Evolutionary conservation across 192 early-diverging fungal genomes (phyloP).

Genomic region (Backusella sp.): DNA sequence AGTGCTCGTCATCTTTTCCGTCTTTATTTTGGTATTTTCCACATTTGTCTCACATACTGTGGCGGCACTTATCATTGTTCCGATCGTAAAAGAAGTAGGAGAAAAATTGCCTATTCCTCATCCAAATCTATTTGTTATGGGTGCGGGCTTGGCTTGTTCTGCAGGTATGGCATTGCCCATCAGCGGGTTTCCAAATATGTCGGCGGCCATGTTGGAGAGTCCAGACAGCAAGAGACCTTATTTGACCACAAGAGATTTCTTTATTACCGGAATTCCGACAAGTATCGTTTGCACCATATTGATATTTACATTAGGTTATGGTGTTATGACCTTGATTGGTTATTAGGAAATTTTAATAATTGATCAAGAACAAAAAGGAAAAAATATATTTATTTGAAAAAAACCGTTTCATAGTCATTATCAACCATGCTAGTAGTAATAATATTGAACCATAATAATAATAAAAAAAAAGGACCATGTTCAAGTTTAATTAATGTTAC

Average conservation of each 20-base stretch:
- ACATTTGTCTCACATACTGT: slow-evolving; percentile 77
- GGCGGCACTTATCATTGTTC: slow-evolving; percentile 74
- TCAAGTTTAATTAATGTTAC: neutral
- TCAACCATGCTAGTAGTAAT: neutral
- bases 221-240: slow-evolving; percentile 57
- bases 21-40: slow-evolving; percentile 62
- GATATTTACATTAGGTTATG: slow-evolving; percentile 60
- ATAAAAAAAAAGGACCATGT: too few species aligned
- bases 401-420: neutral
- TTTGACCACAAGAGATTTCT: slow-evolving; percentile 59
- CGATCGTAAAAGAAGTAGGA: slow-evolving; percentile 71
- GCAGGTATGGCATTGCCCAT: slow-evolving; percentile 53
- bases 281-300: slow-evolving; percentile 53
- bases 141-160: slow-evolving; percentile 50
- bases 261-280: slow-evolving; percentile 56
- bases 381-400: neutral
- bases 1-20: slow-evolving; percentile 56
- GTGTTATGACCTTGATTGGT: slow-evolving; percentile 45
- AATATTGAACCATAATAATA: neutral
- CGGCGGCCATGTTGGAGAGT: slow-evolving; percentile 65
- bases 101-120: slow-evolving; percentile 59
- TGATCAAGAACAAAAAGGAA: neutral
- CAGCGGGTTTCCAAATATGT: slow-evolving; percentile 76
- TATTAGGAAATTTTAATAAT: slow-evolving; percentile 7
- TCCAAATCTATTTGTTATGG: slow-evolving; percentile 69